Evolutionary conservation across 2,329 filamentous ascomycete species (phyloP).

Genomic region (Lachnellula occidentalis): DNA sequence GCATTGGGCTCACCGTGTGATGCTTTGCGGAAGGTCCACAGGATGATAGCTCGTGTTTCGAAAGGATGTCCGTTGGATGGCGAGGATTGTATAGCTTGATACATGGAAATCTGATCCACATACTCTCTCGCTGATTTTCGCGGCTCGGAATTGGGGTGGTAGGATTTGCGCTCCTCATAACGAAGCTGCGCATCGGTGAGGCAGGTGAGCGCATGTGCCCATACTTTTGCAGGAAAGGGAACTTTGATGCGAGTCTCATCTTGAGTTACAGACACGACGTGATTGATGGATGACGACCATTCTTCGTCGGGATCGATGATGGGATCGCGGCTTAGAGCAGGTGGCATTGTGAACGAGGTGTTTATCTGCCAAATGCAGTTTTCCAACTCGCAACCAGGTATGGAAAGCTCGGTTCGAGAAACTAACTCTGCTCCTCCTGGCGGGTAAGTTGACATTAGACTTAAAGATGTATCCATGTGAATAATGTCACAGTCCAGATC

Average conservation of each 20-base stretch:
- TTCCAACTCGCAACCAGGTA: slow-evolving; percentile 48
- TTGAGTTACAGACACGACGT: slow-evolving; percentile 13
- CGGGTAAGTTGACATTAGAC: slow-evolving; percentile 52
- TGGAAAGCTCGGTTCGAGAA: slow-evolving; percentile 53
- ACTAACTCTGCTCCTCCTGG: slow-evolving; percentile 55
- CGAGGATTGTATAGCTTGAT: slow-evolving; percentile 59
- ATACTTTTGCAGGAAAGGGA: slow-evolving; percentile 26
- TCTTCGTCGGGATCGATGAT: slow-evolving; percentile 33
- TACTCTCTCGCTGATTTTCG: slow-evolving; percentile 46
- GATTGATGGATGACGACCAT: slow-evolving; percentile 8
- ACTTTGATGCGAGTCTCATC: slow-evolving; percentile 25
- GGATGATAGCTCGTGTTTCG: slow-evolving; percentile 53
- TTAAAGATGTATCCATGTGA: slow-evolving; percentile 57
- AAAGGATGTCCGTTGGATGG: slow-evolving; percentile 42
- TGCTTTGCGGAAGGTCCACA: slow-evolving; percentile 57
- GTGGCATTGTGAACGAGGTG: slow-evolving; percentile 52
- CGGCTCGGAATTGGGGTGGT: slow-evolving; percentile 26
- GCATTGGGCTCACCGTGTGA: slow-evolving; percentile 46
- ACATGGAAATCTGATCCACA: slow-evolving; percentile 58
- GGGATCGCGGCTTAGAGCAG: slow-evolving; percentile 35
- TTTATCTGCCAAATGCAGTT: slow-evolving; percentile 56
- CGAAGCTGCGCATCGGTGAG: slow-evolving; percentile 21
- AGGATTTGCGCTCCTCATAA: slow-evolving; percentile 35
- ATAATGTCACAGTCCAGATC: slow-evolving; percentile 53
- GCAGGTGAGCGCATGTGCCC: slow-evolving; percentile 28